A percentile compares a stretch with the other conserved stretches of the same genome.
phyloP scores from a whole-genome alignment of 805 yeast genomes.

The Metschnikowia noctiluminum region DNA sequence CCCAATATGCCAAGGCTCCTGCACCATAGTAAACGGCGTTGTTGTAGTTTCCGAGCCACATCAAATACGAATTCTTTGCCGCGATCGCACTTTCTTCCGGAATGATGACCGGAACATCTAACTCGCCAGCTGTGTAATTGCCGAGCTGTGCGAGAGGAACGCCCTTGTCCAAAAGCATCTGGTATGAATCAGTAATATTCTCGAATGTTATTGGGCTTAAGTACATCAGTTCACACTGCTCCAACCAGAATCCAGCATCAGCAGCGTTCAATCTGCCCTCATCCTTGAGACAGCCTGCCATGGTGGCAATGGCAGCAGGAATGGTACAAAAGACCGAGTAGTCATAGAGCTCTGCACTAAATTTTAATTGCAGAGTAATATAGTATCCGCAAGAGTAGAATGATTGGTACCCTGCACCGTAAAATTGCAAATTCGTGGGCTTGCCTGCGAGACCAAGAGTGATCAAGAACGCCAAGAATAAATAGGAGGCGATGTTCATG shows the following conservation, averaged over 20 bases:
- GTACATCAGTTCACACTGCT: conserved; percentile 7
- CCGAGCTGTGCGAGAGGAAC: conserved; percentile 8
- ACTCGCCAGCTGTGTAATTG: conserved; percentile 8
- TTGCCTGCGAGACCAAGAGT: conserved; percentile 8
- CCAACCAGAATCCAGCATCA: conserved; percentile 4
- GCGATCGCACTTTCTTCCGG: conserved; percentile 12
- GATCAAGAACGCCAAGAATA: conserved; percentile 3
- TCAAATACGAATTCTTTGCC: conserved; percentile 25
- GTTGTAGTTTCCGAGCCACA: conserved; percentile 37
- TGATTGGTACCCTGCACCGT: conserved; percentile 8
- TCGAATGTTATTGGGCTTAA: conserved; percentile 6
- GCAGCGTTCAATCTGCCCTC: conserved; percentile 1
- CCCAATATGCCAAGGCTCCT: conserved; percentile 50
- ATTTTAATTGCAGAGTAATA: conserved; percentile 5
- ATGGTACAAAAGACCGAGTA: conserved; percentile 11
- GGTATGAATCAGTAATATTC: conserved; percentile 12
- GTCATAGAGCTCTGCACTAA: conserved; percentile 4
- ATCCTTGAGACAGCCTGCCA: conserved; percentile 11
- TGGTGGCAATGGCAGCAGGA: conserved; percentile 14
- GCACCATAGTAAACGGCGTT: conserved; percentile 35
- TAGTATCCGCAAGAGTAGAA: conserved; percentile 13
- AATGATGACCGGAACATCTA: conserved; percentile 24
- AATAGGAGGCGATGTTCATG: background rate
- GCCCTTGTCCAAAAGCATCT: conserved; percentile 6
- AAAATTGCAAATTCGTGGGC: conserved; percentile 9